phyloP scores from a whole-genome alignment of 1,284 basidiomycete genomes.

The Pseudozyma flocculosa region DNA sequence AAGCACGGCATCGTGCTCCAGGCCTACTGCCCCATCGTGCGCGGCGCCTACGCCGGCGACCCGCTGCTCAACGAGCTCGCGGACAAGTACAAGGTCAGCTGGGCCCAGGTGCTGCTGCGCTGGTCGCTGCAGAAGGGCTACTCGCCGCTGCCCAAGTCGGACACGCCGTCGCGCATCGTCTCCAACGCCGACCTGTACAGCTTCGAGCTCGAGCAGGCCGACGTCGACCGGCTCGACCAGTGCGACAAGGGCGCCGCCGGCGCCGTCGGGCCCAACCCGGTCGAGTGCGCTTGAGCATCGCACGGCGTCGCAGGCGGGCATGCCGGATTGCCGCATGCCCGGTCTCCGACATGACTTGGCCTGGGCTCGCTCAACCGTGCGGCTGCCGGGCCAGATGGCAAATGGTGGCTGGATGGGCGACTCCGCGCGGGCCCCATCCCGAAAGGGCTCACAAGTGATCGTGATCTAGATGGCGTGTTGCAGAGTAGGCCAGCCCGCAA shows the following conservation, averaged over 20 bases:
- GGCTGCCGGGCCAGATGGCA: too few relatives aligned
- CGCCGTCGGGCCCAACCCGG: slow-evolving; percentile 27
- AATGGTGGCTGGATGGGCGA: too few relatives aligned
- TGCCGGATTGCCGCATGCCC: too few relatives aligned
- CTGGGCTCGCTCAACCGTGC: too few relatives aligned
- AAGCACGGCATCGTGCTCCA: slow-evolving; percentile 29
- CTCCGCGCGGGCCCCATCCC: too few relatives aligned
- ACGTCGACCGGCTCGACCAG: slow-evolving; percentile 23
- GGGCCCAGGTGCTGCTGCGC: slow-evolving; percentile 29
- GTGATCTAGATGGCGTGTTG: too few relatives aligned
- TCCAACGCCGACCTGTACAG: slow-evolving; percentile 32
- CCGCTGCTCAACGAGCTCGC: slow-evolving; percentile 19
- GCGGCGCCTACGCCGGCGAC: slow-evolving; percentile 22
- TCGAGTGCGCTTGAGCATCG: slow-evolving; percentile 15
- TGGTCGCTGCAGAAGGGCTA: slow-evolving; percentile 35
- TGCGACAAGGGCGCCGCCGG: slow-evolving; percentile 25
- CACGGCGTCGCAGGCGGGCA: too few relatives aligned
- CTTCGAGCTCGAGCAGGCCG: slow-evolving; percentile 32
- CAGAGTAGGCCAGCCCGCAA: too few relatives aligned
- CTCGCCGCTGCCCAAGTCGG: slow-evolving; percentile 40
- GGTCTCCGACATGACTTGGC: too few relatives aligned
- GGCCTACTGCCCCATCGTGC: slow-evolving; percentile 34
- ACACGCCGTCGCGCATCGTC: slow-evolving; percentile 30
- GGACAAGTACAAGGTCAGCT: slow-evolving; percentile 25
- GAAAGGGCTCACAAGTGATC: too few relatives aligned